A percentile compares a stretch with the other conserved stretches of the same genome.
Evolutionary conservation across 768 basidiomycete genomes (phyloP).

Genomic region (Floccularia luteovirens): DNA sequence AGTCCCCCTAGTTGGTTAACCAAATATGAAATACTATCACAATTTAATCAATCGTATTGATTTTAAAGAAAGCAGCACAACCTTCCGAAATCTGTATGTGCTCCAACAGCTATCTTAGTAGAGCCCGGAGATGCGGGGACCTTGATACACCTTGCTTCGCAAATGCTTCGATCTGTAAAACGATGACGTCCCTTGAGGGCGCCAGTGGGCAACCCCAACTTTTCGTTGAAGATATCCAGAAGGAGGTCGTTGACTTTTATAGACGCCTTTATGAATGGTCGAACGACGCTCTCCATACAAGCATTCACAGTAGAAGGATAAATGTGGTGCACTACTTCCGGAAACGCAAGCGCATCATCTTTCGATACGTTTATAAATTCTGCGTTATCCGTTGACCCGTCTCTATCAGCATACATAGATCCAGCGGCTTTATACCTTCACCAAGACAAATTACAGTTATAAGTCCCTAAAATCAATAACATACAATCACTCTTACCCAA

Average conservation of each 20-base stretch:
- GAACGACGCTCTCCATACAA: slow-evolving; percentile 36
- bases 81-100: slow-evolving; percentile 64
- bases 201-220: slow-evolving; percentile 41
- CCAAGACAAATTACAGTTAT: background rate
- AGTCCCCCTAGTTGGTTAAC: slow-evolving; percentile 60
- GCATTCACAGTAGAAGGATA: slow-evolving; percentile 47
- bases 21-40: slow-evolving; percentile 42
- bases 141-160: slow-evolving; percentile 46
- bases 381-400: slow-evolving; percentile 42
- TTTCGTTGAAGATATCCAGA: slow-evolving; percentile 43
- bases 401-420: slow-evolving; percentile 47
- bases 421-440: slow-evolving; percentile 49
- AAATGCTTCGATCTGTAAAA: slow-evolving; percentile 35
- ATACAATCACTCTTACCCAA: slow-evolving; percentile 19
- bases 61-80: slow-evolving; percentile 12
- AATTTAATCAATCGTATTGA: slow-evolving; percentile 11
- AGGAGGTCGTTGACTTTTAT: slow-evolving; percentile 42
- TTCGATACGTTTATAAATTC: slow-evolving; percentile 61
- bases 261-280: slow-evolving; percentile 46
- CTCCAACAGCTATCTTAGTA: slow-evolving; percentile 29
- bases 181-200: slow-evolving; percentile 34
- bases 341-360: slow-evolving; percentile 57
- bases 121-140: slow-evolving; percentile 27
- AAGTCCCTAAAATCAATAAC: slow-evolving; percentile 7
- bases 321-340: slow-evolving; percentile 34